phyloP scores from a whole-genome alignment of 345 rosid genomes.

The Cardiospermum halicacabum region DNA sequence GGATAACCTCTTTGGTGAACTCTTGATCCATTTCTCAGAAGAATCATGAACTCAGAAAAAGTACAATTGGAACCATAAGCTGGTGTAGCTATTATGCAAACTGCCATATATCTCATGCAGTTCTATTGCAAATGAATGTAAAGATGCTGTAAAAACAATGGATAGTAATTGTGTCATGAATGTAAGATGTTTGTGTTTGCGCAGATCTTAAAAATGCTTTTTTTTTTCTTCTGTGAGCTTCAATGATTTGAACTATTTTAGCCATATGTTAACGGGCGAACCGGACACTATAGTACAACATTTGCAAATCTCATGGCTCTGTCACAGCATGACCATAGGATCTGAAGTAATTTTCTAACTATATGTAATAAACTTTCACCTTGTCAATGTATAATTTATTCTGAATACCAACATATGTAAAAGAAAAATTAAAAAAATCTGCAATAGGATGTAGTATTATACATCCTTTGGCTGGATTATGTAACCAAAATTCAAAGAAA shows the following conservation, averaged over 20 bases:
- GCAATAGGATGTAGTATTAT: too few relatives aligned
- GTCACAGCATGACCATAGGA: not conserved
- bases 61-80: conserved; percentile 46
- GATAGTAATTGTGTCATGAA: not conserved
- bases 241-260: not conserved
- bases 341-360: not conserved
- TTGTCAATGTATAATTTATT: too few relatives aligned
- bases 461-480: not conserved
- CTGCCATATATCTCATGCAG: not conserved
- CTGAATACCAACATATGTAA: too few relatives aligned
- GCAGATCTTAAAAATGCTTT: not conserved
- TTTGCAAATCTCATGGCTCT: too few relatives aligned
- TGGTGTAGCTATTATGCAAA: not conserved
- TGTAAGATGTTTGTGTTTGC: not conserved
- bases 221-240: not conserved
- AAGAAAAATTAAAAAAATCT: too few relatives aligned
- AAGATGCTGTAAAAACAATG: not conserved
- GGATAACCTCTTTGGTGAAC: conserved; percentile 69
- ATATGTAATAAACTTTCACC: not conserved
- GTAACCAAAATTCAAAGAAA: not conserved
- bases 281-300: too few relatives aligned
- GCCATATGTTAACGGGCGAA: too few relatives aligned
- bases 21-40: conserved; percentile 51
- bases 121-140: not conserved
- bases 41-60: conserved; percentile 37